Conservation (phyloP, 306 rosid genomes). For the Castanea mollissima region DNA sequence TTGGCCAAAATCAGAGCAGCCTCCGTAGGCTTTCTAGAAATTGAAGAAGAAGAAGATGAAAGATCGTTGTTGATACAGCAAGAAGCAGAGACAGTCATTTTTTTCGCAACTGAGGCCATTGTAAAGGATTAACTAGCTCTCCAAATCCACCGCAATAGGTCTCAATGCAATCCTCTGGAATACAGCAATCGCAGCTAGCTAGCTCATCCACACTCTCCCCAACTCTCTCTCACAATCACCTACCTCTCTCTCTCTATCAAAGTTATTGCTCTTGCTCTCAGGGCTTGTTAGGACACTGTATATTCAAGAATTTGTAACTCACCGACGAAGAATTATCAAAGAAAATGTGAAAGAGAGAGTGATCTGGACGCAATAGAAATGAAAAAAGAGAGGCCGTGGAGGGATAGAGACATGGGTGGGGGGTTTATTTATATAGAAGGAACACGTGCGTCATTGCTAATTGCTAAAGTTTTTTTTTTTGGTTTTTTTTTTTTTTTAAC, state of each 20-base stretch:
- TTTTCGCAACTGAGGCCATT: slow-evolving; percentile 95
- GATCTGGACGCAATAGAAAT: too few species aligned
- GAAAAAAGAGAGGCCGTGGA: too few species aligned
- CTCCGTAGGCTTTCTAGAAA: slow-evolving; percentile 27
- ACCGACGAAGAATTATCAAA: slow-evolving; percentile 24
- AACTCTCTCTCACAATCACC: background rate
- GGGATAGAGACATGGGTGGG: too few species aligned
- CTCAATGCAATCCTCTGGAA: slow-evolving; percentile 65
- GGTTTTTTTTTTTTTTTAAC: too few species aligned
- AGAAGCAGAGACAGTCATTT: slow-evolving; percentile 50
- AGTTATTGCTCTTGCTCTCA: background rate
- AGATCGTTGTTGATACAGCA: slow-evolving; percentile 23
- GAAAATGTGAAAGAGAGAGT: background rate
- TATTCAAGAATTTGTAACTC: too few species aligned
- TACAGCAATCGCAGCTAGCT: slow-evolving; percentile 40
- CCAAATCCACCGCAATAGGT: slow-evolving; percentile 55
- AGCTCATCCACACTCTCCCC: background rate
- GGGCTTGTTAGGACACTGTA: too few species aligned
- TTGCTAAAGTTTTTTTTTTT: too few species aligned
- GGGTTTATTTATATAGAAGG: too few species aligned
- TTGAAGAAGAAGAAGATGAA: slow-evolving; percentile 9
- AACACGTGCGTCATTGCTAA: too few species aligned
- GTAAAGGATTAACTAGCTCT: slow-evolving; percentile 65
- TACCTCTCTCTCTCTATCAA: background rate
- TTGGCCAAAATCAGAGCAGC: slow-evolving; percentile 1